These are phyloP conservation scores for Coemansia umbellata DNA, from an alignment of 192 early-diverging fungal genomes.

Conservation along the genomic window DNA sequence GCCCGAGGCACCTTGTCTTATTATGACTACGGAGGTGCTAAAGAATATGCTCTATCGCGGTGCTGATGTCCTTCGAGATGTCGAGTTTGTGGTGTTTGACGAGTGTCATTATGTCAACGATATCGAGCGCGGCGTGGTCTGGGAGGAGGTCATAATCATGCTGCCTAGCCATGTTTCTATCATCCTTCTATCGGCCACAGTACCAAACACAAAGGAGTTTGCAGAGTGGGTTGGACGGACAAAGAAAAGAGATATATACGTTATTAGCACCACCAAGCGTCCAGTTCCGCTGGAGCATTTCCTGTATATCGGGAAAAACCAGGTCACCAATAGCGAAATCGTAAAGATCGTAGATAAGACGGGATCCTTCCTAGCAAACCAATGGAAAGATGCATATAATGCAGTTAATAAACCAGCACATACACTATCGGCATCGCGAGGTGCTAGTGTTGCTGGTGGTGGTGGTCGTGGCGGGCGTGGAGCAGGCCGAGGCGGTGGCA, in stretches of 20 bases:
- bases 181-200: conserved; percentile 95
- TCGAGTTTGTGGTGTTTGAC: conserved; percentile 99
- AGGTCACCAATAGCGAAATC: conserved; percentile 60
- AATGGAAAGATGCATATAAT: conserved; percentile 74
- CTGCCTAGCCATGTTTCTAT: conserved; percentile 90
- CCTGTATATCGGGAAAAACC: conserved; percentile 63
- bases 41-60: conserved; percentile 96
- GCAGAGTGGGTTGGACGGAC: conserved; percentile 99
- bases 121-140: conserved; percentile 91
- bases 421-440: conserved; percentile 8
- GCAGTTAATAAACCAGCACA: conserved; percentile 59
- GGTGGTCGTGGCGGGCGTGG: conserved; percentile 48
- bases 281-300: conserved; percentile 95
- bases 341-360: conserved; percentile 83
- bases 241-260: conserved; percentile 96
- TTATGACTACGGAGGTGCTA: conserved; percentile 99
- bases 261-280: conserved; percentile 88
- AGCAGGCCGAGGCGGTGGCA: conserved; percentile 1
- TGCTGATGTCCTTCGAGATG: conserved; percentile 93
- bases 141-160: conserved; percentile 99
- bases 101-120: conserved; percentile 99
- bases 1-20: conserved; percentile 92
- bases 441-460: conserved; percentile 32
- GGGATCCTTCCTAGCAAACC: conserved; percentile 41
- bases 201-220: conserved; percentile 97